Evolutionary conservation across 345 rosid species (phyloP), one percentile per base, ranked within the genome.

Genomic region (Moringa oleifera): DNA sequence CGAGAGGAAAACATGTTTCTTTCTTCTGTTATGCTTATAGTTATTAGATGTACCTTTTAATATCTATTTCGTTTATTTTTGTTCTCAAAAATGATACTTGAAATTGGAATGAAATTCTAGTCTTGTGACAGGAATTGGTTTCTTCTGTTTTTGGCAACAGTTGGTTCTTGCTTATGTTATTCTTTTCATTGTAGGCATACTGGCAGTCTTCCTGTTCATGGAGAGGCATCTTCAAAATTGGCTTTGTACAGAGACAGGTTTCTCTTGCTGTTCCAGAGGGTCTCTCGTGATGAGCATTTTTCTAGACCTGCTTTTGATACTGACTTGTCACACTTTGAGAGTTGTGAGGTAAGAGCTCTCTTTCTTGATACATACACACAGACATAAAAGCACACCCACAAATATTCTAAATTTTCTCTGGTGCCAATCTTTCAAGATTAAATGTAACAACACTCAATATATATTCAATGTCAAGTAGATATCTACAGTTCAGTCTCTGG

Each of bases 201-300:
- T 0, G 83, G 82, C 55, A 59, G 75, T 49, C 66, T 88, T 18
- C 85, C 95, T 24, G 73, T 88, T 63, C 97, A 90, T 2, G 97
- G 97, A 0, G 85, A 85, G 16, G 90, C 97, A 59, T 83, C 85
- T 68, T 80, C 96, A 0, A 90, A 94, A 68, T 80, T 85, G 11
- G 73, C 72, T 33, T 58, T 90, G 41, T 94, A 90, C 71, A 85
- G 76, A 66, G 97, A 94, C 51, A 77, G 99, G 71, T 85, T 81
- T 68, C 71, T 86, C 55, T 73, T 94, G 76, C 73, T 90, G 67
- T 82, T 55, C 55, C 99, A 90, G 80, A 82, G 97, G 73, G 81
- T 90, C 19, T 82, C 87, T 66, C 99, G 92, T 0, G 89, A 86
- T 37, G 86, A 77, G 60, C 87, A 85, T 79, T 88, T 94, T 45